Conservation (phyloP, 2,329 filamentous ascomycete species). For the Talaromyces sp. region DNA sequence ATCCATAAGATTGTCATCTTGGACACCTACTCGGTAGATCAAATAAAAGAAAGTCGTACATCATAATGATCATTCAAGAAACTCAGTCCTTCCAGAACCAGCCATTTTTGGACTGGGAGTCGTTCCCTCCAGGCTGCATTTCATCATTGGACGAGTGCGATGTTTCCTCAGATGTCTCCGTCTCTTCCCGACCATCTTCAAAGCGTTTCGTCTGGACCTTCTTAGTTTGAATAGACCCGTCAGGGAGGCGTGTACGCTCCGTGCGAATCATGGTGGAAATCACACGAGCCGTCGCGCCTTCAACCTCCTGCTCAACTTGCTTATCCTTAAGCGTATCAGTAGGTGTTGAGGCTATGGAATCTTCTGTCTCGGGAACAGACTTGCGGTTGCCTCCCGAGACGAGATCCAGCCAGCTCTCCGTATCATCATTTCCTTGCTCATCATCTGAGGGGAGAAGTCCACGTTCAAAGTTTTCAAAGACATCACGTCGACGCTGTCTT, state of each 20-base stretch:
- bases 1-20: background rate
- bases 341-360: background rate
- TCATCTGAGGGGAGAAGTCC: background rate
- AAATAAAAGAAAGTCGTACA: background rate
- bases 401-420: slow-evolving; percentile 32
- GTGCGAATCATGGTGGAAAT: slow-evolving; percentile 62
- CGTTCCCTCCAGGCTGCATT: slow-evolving; percentile 6
- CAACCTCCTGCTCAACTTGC: slow-evolving; percentile 4
- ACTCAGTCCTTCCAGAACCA: slow-evolving; percentile 45
- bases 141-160: slow-evolving; percentile 21
- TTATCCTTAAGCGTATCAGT: slow-evolving; percentile 1
- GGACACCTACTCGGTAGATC: background rate
- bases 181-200: slow-evolving; percentile 63
- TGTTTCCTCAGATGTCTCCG: slow-evolving; percentile 55
- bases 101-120: slow-evolving; percentile 23
- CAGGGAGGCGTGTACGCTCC: slow-evolving; percentile 56
- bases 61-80: background rate
- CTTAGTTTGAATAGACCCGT: slow-evolving; percentile 62
- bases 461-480: slow-evolving; percentile 19
- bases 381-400: slow-evolving; percentile 29
- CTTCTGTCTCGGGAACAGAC: slow-evolving; percentile 22
- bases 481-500: slow-evolving; percentile 26
- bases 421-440: slow-evolving; percentile 19
- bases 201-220: slow-evolving; percentile 61
- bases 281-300: slow-evolving; percentile 34